Conservation (phyloP, 345 rosid species). For the Aegle marmelos region DNA sequence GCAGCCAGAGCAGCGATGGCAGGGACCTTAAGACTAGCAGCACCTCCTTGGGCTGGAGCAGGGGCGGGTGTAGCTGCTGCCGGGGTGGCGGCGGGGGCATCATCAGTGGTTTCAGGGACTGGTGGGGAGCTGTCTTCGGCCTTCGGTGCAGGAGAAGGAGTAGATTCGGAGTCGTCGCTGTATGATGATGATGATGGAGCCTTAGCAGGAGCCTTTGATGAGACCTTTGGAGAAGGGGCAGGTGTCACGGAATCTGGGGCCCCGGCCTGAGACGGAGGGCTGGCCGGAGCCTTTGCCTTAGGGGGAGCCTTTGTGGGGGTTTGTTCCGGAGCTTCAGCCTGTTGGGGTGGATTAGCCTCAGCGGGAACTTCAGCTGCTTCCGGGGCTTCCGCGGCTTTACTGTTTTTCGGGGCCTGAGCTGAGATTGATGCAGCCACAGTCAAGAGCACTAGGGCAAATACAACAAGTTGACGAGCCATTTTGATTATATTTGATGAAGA, state of each 20-base stretch:
- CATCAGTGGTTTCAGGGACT: neutral
- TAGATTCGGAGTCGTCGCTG: neutral
- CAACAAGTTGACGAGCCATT: neutral
- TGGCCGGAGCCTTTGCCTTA: too few species aligned
- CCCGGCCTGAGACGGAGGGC: neutral
- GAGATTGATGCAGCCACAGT: neutral
- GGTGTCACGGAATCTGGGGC: neutral
- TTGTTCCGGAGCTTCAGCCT: too few species aligned
- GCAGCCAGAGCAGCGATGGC: neutral
- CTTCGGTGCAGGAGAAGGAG: neutral
- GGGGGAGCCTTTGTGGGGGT: too few species aligned
- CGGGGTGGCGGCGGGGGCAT: neutral
- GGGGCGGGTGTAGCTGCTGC: neutral
- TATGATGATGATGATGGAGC: neutral
- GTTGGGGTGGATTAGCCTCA: too few species aligned
- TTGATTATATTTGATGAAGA: too few species aligned
- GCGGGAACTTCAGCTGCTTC: neutral
- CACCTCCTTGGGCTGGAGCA: neutral
- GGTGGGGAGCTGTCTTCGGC: neutral
- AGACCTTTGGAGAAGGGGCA: neutral
- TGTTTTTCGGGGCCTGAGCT: neutral
- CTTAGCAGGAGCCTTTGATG: neutral
- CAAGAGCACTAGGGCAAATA: neutral
- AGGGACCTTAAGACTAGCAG: neutral
- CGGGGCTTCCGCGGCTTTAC: neutral